phyloP scores from a whole-genome alignment of 2,329 filamentous ascomycete genomes.

The Passalora sequoiae region DNA sequence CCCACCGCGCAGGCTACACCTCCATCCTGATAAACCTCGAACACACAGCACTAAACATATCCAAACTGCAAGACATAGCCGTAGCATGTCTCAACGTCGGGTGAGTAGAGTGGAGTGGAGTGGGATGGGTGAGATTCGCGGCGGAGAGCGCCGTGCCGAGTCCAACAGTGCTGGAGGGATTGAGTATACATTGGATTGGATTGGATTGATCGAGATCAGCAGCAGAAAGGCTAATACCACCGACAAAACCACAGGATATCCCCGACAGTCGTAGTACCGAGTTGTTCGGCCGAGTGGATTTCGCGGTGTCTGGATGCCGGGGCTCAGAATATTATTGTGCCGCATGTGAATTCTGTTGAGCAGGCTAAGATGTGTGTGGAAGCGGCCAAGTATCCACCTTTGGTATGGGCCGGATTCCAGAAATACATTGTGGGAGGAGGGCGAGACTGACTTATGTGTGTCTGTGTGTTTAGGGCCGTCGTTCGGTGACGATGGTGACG shows the following conservation, averaged over 20 bases:
- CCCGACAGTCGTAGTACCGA: slow-evolving; percentile 11
- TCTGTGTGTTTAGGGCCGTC: slow-evolving; percentile 8
- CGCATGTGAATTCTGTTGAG: slow-evolving; percentile 17
- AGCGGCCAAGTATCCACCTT: slow-evolving; percentile 10
- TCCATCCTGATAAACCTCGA: slow-evolving; percentile 12
- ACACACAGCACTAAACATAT: slow-evolving; percentile 13
- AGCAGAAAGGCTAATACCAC: too few relatives aligned
- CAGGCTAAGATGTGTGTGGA: slow-evolving; percentile 13
- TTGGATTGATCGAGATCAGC: too few relatives aligned
- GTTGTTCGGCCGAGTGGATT: slow-evolving; percentile 13
- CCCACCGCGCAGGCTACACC: slow-evolving; percentile 10
- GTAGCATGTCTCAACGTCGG: slow-evolving; percentile 13
- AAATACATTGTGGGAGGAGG: too few relatives aligned
- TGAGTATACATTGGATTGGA: too few relatives aligned
- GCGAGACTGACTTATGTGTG: too few relatives aligned
- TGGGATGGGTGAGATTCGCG: too few relatives aligned
- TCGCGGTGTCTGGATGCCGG: slow-evolving; percentile 13
- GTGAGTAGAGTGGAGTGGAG: too few relatives aligned
- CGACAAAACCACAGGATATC: slow-evolving; percentile 12
- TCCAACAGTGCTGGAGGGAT: too few relatives aligned
- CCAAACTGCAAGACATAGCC: slow-evolving; percentile 12
- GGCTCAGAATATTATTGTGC: slow-evolving; percentile 13
- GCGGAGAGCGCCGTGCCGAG: too few relatives aligned
- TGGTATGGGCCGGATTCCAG: too few relatives aligned
- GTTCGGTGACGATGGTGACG: slow-evolving; percentile 14